phyloP scores from a whole-genome alignment of 129 eudicot genomes.

The Pittosporum tobira region DNA sequence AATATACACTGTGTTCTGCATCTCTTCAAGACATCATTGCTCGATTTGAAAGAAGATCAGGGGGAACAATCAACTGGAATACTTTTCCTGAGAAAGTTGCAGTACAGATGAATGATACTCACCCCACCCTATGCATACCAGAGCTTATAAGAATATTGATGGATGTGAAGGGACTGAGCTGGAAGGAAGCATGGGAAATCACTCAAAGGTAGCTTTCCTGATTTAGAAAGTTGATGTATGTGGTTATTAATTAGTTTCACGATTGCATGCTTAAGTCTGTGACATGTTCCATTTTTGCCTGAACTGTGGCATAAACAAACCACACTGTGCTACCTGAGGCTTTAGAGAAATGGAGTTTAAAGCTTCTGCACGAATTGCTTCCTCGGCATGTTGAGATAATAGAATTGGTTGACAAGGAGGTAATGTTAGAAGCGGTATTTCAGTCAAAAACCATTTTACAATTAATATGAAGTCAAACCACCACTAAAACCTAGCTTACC shows the following conservation, averaged over 20 bases:
- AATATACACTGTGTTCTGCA: constrained; percentile 74
- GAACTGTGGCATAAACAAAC: constrained; percentile 88
- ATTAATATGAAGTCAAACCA: constrained; percentile 1
- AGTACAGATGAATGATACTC: constrained; percentile 93
- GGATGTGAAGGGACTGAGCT: constrained; percentile 66
- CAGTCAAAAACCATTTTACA: neutral
- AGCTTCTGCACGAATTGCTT: constrained; percentile 60
- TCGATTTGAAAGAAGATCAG: constrained; percentile 61
- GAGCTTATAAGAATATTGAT: constrained; percentile 68
- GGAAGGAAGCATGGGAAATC: constrained; percentile 85
- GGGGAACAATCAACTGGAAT: constrained; percentile 40
- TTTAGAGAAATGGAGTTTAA: constrained; percentile 81
- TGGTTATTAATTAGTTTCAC: constrained; percentile 1
- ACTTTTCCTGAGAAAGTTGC: constrained; percentile 68
- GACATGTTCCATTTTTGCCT: constrained; percentile 15
- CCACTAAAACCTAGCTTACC: neutral
- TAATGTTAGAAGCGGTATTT: constrained; percentile 10
- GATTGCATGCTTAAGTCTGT: neutral
- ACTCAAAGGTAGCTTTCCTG: constrained; percentile 44
- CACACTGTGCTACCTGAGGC: constrained; percentile 96
- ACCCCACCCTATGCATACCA: constrained; percentile 85
- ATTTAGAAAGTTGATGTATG: neutral
- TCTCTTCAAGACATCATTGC: constrained; percentile 78
- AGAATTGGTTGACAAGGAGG: constrained; percentile 59
- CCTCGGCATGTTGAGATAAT: constrained; percentile 89